Percentiles rank a stretch among this genome's conserved stretches.
Conservation (phyloP, 2,329 filamentous ascomycete species). For the Clarireedia homoeocarpa region DNA sequence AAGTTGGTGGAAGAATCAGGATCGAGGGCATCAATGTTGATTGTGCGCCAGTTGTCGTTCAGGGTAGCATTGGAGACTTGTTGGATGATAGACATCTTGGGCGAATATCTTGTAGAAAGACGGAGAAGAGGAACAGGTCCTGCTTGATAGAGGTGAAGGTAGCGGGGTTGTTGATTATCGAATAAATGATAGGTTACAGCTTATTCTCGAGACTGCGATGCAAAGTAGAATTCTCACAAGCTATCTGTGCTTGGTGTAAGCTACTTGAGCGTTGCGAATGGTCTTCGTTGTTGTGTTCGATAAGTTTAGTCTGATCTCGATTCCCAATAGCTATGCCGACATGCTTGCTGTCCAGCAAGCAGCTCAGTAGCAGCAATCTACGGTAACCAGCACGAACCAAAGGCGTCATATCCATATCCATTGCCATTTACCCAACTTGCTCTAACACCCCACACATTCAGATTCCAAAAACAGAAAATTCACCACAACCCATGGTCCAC, state of each 20-base stretch:
- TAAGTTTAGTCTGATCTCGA: background rate
- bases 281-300: background rate
- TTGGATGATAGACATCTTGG: slow-evolving; percentile 57
- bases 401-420: background rate
- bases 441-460: too few relatives aligned
- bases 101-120: background rate
- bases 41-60: slow-evolving; percentile 69
- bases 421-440: background rate
- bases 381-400: too few relatives aligned
- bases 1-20: slow-evolving; percentile 90
- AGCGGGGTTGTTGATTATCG: slow-evolving; percentile 6
- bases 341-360: background rate
- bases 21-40: slow-evolving; percentile 88
- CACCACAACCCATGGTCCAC: slow-evolving; percentile 8
- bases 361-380: background rate
- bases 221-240: background rate
- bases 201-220: background rate
- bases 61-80: slow-evolving; percentile 54
- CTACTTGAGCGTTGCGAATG: background rate
- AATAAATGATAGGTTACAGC: background rate
- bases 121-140: background rate
- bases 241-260: too few relatives aligned
- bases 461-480: background rate
- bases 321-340: background rate
- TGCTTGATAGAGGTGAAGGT: background rate